Evolutionary conservation across 257 asterid genomes (phyloP).

Genomic region (Thymus quinquecostatus): DNA sequence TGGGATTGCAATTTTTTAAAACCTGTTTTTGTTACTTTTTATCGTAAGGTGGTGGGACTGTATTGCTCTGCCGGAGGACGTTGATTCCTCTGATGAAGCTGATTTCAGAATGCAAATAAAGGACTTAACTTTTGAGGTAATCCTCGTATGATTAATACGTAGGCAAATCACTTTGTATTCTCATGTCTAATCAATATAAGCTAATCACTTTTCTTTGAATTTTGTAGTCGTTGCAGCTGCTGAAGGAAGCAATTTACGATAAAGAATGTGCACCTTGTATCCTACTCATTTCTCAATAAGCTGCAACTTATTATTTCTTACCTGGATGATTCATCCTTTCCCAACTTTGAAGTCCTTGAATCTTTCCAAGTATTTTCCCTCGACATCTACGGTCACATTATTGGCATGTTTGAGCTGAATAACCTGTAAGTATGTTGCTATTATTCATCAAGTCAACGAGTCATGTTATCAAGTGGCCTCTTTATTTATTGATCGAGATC

Average conservation of each 20-base stretch:
- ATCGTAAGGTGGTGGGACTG: slow-evolving; percentile 94
- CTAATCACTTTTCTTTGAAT: slow-evolving; percentile 35
- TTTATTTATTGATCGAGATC: background rate
- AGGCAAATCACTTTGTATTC: slow-evolving; percentile 1
- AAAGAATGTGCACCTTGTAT: slow-evolving; percentile 84
- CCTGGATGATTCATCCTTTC: slow-evolving; percentile 7
- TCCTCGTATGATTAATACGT: background rate
- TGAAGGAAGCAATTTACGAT: slow-evolving; percentile 83
- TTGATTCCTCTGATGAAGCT: slow-evolving; percentile 62
- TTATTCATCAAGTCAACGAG: slow-evolving; percentile 18
- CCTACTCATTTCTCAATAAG: slow-evolving; percentile 48
- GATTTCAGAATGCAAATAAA: slow-evolving; percentile 75
- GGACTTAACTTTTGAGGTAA: slow-evolving; percentile 86
- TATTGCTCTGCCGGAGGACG: slow-evolving; percentile 85
- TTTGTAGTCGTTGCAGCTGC: slow-evolving; percentile 82
- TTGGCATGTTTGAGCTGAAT: slow-evolving; percentile 98
- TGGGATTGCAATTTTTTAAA: slow-evolving; percentile 20
- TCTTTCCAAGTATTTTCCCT: slow-evolving; percentile 75
- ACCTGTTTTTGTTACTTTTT: slow-evolving; percentile 22
- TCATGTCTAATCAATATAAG: slow-evolving; percentile 1
- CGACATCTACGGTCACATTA: slow-evolving; percentile 85
- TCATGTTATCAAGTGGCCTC: background rate
- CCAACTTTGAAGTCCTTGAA: slow-evolving; percentile 54
- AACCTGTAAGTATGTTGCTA: slow-evolving; percentile 73
- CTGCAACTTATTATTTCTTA: slow-evolving; percentile 23